Conservation (phyloP, 163 green algal species). For the Smithsoniella earleae region DNA sequence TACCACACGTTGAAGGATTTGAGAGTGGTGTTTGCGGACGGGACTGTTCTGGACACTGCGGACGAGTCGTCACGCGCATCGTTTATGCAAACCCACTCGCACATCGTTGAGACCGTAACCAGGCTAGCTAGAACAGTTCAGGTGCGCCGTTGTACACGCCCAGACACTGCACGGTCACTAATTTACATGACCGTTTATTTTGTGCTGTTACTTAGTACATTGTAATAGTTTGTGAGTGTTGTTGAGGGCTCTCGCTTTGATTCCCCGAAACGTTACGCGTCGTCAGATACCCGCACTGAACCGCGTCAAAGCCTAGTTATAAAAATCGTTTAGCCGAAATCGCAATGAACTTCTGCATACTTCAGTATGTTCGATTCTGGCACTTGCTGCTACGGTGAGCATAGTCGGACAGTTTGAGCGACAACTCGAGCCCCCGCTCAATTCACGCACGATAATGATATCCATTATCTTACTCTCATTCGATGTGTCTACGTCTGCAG, state of each 20-base stretch:
- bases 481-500: constrained; percentile 33
- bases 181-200: neutral
- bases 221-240: too few species aligned
- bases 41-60: constrained; percentile 87
- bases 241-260: too few species aligned
- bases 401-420: too few species aligned
- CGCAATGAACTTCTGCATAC: neutral
- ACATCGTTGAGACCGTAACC: constrained; percentile 64
- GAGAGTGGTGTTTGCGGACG: constrained; percentile 84
- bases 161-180: neutral
- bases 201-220: too few species aligned
- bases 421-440: neutral
- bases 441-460: neutral
- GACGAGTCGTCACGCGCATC: constrained; percentile 54
- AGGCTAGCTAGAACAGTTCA: constrained; percentile 63
- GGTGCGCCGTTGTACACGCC: constrained; percentile 7
- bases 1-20: constrained; percentile 85
- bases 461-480: too few species aligned
- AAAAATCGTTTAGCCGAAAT: neutral
- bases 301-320: neutral
- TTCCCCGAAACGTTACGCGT: too few species aligned
- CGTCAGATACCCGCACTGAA: neutral
- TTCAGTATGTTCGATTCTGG: neutral
- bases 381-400: too few species aligned
- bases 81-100: constrained; percentile 64